phyloP scores from a whole-genome alignment of 2,329 filamentous ascomycete species.

The Pseudogymnoascus sp. region DNA sequence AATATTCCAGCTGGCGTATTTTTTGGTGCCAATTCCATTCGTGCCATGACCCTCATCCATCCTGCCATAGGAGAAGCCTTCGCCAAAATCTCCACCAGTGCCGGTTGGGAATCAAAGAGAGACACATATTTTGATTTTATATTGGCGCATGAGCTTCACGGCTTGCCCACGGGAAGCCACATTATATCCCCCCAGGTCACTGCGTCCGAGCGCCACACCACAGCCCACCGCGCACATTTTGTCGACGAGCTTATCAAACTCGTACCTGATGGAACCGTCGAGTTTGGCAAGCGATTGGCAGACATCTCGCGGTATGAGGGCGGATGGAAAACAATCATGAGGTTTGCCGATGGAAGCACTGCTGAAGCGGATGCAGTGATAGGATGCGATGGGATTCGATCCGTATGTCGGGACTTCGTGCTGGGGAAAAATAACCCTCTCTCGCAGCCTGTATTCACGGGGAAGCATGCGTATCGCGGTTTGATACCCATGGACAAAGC shows the following conservation, averaged over 20 bases:
- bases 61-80: slow-evolving; percentile 17
- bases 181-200: slow-evolving; percentile 3
- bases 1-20: slow-evolving; percentile 16
- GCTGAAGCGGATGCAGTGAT: slow-evolving; percentile 40
- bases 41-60: slow-evolving; percentile 16
- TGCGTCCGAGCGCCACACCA: not conserved
- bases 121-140: slow-evolving; percentile 10
- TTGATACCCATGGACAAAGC: slow-evolving; percentile 54
- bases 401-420: slow-evolving; percentile 43
- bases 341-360: slow-evolving; percentile 37
- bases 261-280: slow-evolving; percentile 28
- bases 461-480: slow-evolving; percentile 56
- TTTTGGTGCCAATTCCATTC: slow-evolving; percentile 17
- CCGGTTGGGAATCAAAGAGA: slow-evolving; percentile 11
- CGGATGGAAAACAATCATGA: slow-evolving; percentile 19
- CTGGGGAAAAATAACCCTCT: slow-evolving; percentile 33
- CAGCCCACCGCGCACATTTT: slow-evolving; percentile 31
- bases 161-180: not conserved
- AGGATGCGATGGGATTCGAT: slow-evolving; percentile 58
- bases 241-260: slow-evolving; percentile 35
- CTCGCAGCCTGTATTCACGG: slow-evolving; percentile 36
- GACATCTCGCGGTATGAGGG: slow-evolving; percentile 17
- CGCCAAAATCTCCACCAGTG: slow-evolving; percentile 13
- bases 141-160: slow-evolving; percentile 7
- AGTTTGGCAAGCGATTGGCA: slow-evolving; percentile 29